phyloP scores from a whole-genome alignment of 495 filamentous ascomycete species.

The Penicillium macrosclerotiorum region DNA sequence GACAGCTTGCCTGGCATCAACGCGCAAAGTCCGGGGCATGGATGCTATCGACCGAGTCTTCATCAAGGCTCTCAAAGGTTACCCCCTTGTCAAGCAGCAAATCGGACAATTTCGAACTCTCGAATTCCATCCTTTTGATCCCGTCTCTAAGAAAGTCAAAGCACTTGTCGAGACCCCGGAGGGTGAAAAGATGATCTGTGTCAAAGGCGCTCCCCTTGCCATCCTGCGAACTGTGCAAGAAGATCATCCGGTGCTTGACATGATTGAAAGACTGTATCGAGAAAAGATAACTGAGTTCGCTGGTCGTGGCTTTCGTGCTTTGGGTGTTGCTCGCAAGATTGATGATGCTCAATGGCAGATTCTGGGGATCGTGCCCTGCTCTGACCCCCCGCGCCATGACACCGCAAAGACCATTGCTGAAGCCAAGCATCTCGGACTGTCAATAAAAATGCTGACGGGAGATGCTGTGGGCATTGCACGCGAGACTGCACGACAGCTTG shows the following conservation, averaged over 20 bases:
- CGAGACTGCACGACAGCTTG: conserved; percentile 85
- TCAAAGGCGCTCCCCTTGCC: conserved; percentile 87
- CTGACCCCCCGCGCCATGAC: conserved; percentile 86
- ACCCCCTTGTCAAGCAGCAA: conserved; percentile 72
- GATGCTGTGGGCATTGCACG: conserved; percentile 91
- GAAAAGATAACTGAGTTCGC: conserved; percentile 89
- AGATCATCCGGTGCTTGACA: conserved; percentile 70
- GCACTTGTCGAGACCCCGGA: conserved; percentile 78
- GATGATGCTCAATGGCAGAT: conserved; percentile 79
- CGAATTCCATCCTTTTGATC: conserved; percentile 86
- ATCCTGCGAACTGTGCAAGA: conserved; percentile 81
- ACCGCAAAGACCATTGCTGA: conserved; percentile 88
- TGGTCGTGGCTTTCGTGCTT: conserved; percentile 85
- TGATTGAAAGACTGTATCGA: conserved; percentile 77
- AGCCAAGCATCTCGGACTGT: conserved; percentile 81
- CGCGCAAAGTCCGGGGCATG: conserved; percentile 90
- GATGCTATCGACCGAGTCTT: conserved; percentile 96
- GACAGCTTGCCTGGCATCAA: conserved; percentile 86
- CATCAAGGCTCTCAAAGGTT: conserved; percentile 75
- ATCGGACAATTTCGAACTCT: conserved; percentile 75
- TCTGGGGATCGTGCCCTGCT: conserved; percentile 91
- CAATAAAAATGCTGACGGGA: conserved; percentile 96
- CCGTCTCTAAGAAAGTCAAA: conserved; percentile 89
- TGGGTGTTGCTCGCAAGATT: conserved; percentile 86
- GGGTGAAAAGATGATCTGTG: conserved; percentile 79